These are phyloP conservation scores for Corylus americana DNA, from an alignment of 306 rosid genomes.

Conservation along the genomic window DNA sequence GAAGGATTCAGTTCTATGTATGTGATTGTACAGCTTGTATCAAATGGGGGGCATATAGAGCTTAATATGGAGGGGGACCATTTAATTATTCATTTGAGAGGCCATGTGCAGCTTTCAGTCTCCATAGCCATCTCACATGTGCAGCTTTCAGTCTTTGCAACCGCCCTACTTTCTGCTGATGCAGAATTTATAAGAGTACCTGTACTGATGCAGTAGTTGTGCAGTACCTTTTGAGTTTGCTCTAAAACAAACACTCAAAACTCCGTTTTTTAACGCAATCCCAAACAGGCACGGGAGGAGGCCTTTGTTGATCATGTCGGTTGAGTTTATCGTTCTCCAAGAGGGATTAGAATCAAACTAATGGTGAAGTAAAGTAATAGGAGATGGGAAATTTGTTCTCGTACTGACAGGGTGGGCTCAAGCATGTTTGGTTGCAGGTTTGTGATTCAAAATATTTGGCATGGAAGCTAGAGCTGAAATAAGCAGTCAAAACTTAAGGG, in stretches of 20 bases:
- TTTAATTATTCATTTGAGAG: background rate
- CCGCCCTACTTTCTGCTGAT: background rate
- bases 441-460: slow-evolving; percentile 9
- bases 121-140: background rate
- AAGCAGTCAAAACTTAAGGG: slow-evolving; percentile 12
- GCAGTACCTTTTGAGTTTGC: too few species aligned
- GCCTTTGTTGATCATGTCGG: background rate
- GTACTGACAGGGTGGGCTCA: background rate
- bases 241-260: too few species aligned
- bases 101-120: slow-evolving; percentile 6
- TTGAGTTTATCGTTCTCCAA: background rate
- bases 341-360: background rate
- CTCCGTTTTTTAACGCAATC: too few species aligned
- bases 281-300: background rate
- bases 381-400: background rate
- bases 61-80: background rate
- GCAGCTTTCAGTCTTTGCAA: background rate
- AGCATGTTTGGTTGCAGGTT: background rate
- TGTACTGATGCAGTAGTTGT: background rate
- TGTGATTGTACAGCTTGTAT: background rate
- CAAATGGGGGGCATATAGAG: background rate
- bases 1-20: background rate
- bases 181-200: background rate
- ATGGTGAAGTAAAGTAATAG: too few species aligned
- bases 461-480: background rate